A percentile compares a stretch with the other conserved stretches of the same genome.
Evolutionary conservation across 768 basidiomycete genomes (phyloP).

Genomic region (Tylopilus intermedius): DNA sequence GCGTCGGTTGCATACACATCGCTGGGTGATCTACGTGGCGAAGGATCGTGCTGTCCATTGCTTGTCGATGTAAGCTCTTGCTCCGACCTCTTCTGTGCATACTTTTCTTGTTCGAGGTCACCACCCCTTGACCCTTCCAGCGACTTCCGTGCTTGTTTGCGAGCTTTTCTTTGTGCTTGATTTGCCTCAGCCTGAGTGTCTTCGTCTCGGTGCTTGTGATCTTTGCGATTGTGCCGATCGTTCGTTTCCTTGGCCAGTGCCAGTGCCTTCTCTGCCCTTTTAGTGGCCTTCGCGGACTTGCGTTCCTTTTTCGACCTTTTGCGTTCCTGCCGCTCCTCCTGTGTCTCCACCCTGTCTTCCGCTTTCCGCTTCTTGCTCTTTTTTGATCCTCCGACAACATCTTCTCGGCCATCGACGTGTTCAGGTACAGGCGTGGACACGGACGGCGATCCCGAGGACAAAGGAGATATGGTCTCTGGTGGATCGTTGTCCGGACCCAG

Average conservation of each 20-base stretch:
- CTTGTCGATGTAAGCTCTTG: background rate
- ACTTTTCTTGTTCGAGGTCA: background rate
- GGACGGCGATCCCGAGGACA: background rate
- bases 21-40: background rate
- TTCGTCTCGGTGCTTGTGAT: background rate
- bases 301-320: conserved; percentile 24
- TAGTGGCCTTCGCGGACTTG: conserved; percentile 14
- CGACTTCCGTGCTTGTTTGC: conserved; percentile 6
- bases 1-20: background rate
- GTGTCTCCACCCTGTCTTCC: conserved; percentile 8
- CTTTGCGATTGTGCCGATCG: background rate
- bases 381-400: background rate
- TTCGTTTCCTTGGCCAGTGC: background rate
- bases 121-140: conserved; percentile 8
- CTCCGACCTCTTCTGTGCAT: background rate
- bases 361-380: conserved; percentile 10
- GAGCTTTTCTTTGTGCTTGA: conserved; percentile 3
- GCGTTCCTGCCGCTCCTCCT: conserved; percentile 19
- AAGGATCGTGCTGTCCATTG: conserved; percentile 4
- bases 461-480: background rate
- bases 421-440: background rate
- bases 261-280: conserved; percentile 7
- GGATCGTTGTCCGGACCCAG: conserved; percentile 43
- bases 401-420: background rate
- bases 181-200: background rate